phyloP scores from a whole-genome alignment of 441 rosid genomes.

The Francoa sonchifolia region DNA sequence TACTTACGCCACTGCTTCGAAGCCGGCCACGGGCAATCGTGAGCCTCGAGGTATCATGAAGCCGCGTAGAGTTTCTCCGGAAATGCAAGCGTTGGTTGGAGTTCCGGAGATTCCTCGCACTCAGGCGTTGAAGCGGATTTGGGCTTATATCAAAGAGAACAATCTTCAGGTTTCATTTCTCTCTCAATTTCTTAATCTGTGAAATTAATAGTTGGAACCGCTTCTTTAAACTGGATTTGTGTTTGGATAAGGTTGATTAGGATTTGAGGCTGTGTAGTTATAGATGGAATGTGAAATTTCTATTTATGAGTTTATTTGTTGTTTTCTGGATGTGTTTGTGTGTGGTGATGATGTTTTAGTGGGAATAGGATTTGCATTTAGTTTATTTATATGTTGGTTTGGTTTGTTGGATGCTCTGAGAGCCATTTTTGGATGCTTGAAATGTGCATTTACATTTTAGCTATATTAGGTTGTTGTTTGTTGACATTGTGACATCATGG shows the following conservation, averaged over 20 bases:
- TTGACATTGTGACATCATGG: no score
- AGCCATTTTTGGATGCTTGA: no score
- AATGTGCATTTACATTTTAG: no score
- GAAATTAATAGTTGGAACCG: neutral
- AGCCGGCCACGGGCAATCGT: neutral
- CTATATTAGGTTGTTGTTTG: no score
- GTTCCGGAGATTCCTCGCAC: constrained; percentile 73
- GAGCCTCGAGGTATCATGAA: neutral
- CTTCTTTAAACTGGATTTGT: neutral
- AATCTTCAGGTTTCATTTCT: constrained; percentile 58
- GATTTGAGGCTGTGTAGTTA: no score
- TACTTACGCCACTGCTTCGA: neutral
- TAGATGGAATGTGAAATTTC: no score
- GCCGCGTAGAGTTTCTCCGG: constrained; percentile 34
- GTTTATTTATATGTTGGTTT: no score
- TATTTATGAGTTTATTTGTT: no score
- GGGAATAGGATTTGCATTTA: no score
- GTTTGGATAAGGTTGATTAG: constrained; percentile 1
- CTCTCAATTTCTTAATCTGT: neutral
- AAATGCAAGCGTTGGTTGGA: constrained; percentile 78
- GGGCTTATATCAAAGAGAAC: constrained; percentile 76
- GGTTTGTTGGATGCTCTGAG: no score
- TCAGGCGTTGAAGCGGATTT: constrained; percentile 64
- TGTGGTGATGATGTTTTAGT: no score
- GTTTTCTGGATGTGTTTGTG: no score